A percentile compares a stretch with the other conserved stretches of the same genome.
These are phyloP conservation scores for Chrysoporthe puriensis DNA, from an alignment of 2,329 filamentous ascomycete genomes.

Conservation along the genomic window DNA sequence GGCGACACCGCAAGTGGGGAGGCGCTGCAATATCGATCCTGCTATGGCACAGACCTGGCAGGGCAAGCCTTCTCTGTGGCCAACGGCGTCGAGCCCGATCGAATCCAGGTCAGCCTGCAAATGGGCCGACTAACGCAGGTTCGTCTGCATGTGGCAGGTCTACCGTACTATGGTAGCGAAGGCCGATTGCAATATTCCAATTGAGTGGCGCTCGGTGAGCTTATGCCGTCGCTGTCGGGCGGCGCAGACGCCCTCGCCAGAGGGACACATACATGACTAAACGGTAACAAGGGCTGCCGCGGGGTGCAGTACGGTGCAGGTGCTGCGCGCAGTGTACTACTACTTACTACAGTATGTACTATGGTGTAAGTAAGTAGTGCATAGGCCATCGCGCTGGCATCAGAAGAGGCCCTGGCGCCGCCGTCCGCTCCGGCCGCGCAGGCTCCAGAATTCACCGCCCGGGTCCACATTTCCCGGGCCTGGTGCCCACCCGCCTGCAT, in stretches of 20 bases:
- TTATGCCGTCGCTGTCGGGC: not conserved
- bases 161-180: not conserved
- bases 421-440: too few species aligned
- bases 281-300: too few species aligned
- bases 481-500: not conserved
- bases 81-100: not conserved
- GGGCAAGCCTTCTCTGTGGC: not conserved
- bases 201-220: too few species aligned
- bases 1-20: conserved; percentile 5
- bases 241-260: too few species aligned
- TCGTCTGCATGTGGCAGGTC: not conserved
- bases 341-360: too few species aligned
- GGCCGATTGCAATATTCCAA: not conserved
- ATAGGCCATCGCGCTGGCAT: too few species aligned
- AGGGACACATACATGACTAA: too few species aligned
- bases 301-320: too few species aligned
- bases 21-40: conserved; percentile 15
- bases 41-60: conserved; percentile 6
- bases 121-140: not conserved
- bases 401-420: not conserved
- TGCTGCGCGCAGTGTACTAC: too few species aligned
- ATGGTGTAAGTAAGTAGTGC: not conserved
- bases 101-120: not conserved
- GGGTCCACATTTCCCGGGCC: not conserved
- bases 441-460: not conserved